A percentile compares a stretch with the other conserved stretches of the same genome.
Evolutionary conservation across 805 yeast genomes (phyloP).

Genomic region (Candida insectorum): DNA sequence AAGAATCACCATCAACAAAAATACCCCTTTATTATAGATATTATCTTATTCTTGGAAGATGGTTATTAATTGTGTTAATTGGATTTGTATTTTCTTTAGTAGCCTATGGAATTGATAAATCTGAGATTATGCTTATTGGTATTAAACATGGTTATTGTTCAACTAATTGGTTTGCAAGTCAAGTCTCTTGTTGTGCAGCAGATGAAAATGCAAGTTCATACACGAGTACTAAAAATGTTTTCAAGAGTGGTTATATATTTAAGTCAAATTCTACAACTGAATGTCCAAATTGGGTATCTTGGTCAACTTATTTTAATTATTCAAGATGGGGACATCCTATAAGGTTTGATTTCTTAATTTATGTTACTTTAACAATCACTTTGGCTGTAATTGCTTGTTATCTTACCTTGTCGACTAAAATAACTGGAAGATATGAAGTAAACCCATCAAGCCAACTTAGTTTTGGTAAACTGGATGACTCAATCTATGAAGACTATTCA

Average conservation of each 20-base stretch:
- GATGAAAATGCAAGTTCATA: conserved; percentile 1
- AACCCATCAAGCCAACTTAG: neutral
- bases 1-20: no score
- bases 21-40: conserved; percentile 21
- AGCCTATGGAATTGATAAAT: conserved; percentile 46
- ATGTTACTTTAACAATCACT: conserved; percentile 32
- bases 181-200: conserved; percentile 38
- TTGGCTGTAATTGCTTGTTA: conserved; percentile 44
- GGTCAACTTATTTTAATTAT: conserved; percentile 34
- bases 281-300: conserved; percentile 43
- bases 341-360: conserved; percentile 32
- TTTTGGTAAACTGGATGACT: conserved; percentile 2
- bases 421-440: conserved; percentile 16
- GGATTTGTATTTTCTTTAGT: conserved; percentile 46
- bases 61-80: conserved; percentile 47
- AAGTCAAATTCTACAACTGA: conserved; percentile 5
- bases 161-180: conserved; percentile 41
- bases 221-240: conserved; percentile 13
- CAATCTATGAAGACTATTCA: conserved; percentile 1
- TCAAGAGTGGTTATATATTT: conserved; percentile 18
- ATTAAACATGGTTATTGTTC: conserved; percentile 51
- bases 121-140: conserved; percentile 48
- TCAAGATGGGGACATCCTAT: conserved; percentile 7
- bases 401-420: conserved; percentile 46
- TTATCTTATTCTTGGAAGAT: conserved; percentile 41